Evolutionary conservation across 331 rosid species (phyloP).

Genomic region (Pyracantha coccinea): DNA sequence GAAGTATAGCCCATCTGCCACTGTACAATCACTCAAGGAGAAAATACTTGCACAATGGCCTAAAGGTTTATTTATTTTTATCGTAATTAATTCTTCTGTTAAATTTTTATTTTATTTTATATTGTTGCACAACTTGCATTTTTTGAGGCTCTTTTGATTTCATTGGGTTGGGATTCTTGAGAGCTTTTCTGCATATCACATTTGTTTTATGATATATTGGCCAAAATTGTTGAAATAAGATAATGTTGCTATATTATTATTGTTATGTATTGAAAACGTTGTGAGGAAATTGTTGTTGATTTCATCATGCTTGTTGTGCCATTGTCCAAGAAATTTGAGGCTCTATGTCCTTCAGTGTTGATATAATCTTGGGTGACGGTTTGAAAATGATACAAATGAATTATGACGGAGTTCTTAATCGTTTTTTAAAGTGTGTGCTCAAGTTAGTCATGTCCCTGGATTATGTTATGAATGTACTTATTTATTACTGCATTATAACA

Average conservation of each 20-base stretch:
- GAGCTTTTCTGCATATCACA: background rate
- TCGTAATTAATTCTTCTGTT: background rate
- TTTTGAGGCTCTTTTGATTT: background rate
- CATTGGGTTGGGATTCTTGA: conserved; percentile 1
- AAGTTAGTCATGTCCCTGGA: background rate
- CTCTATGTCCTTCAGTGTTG: background rate
- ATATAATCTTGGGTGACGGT: background rate
- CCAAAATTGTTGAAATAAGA: background rate
- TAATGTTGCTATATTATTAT: background rate
- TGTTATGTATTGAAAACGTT: background rate
- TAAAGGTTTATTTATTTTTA: conserved; percentile 21
- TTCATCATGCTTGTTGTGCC: background rate
- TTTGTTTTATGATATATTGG: background rate
- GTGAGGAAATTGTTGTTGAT: background rate
- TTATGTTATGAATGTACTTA: background rate
- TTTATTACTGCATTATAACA: background rate
- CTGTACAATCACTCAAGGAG: conserved; percentile 40
- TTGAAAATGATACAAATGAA: background rate
- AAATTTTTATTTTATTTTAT: background rate
- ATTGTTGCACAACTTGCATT: background rate
- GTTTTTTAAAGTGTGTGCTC: background rate
- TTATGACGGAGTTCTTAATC: background rate
- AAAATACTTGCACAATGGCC: conserved; percentile 44
- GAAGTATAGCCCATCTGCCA: conserved; percentile 28
- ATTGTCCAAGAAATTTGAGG: background rate